phyloP scores from a whole-genome alignment of 1,284 basidiomycete species.

The Apiotrichum akiyoshidainum region DNA sequence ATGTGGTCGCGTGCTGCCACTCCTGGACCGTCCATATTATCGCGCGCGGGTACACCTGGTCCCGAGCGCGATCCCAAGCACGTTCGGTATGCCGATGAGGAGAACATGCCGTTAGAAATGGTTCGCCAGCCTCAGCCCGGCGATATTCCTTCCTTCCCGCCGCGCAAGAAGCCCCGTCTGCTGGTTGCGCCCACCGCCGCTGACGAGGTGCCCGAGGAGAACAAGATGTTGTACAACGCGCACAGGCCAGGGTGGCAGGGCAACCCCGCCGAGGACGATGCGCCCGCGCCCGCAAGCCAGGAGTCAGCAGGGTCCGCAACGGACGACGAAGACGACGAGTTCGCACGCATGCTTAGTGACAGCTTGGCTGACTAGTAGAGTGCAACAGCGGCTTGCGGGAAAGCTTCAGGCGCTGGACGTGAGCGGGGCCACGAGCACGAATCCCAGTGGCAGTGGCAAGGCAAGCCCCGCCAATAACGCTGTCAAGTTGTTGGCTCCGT shows the following conservation, averaged over 20 bases:
- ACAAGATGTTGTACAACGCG: constrained; percentile 21
- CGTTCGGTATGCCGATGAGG: constrained; percentile 46
- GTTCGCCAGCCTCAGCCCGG: constrained; percentile 20
- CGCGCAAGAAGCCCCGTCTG: constrained; percentile 22
- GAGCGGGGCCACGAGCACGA: background rate
- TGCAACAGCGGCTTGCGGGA: background rate
- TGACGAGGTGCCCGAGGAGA: constrained; percentile 30
- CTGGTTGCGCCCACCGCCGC: constrained; percentile 14
- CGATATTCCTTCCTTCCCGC: constrained; percentile 22
- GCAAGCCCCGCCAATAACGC: background rate
- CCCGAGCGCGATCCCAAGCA: constrained; percentile 20
- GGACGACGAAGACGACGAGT: constrained; percentile 34
- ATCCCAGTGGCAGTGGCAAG: background rate
- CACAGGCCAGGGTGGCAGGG: constrained; percentile 1
- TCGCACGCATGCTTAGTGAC: constrained; percentile 31
- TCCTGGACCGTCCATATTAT: constrained; percentile 14
- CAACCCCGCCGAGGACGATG: constrained; percentile 6
- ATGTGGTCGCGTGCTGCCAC: constrained; percentile 20
- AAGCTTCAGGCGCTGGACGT: background rate
- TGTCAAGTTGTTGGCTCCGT: background rate
- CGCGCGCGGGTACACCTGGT: constrained; percentile 9
- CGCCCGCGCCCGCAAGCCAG: constrained; percentile 4
- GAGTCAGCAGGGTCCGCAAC: constrained; percentile 7
- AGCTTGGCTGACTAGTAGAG: constrained; percentile 8
- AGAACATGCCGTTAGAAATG: constrained; percentile 35